These are phyloP conservation scores for Paradendryphiella salina DNA, from an alignment of 2,329 filamentous ascomycete genomes.

Conservation along the genomic window DNA sequence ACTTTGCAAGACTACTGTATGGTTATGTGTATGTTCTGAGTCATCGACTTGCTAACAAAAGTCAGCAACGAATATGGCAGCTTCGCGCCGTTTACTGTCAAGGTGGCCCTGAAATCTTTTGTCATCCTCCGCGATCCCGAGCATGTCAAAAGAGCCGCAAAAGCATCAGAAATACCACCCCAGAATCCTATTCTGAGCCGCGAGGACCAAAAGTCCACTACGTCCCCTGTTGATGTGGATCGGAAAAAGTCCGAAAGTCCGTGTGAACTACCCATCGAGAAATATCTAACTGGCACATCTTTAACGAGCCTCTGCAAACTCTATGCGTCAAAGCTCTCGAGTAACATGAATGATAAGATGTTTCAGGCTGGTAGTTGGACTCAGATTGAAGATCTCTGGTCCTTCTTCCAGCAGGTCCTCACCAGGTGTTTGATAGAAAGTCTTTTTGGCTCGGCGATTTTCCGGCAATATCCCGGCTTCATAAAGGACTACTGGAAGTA, in stretches of 20 bases:
- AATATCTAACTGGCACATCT: constrained; percentile 21
- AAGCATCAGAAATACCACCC: constrained; percentile 2
- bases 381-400: constrained; percentile 38
- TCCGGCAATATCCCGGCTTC: constrained; percentile 32
- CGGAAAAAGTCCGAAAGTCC: background rate
- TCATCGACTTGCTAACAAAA: constrained; percentile 4
- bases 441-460: constrained; percentile 30
- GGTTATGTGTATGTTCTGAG: background rate
- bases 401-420: constrained; percentile 35
- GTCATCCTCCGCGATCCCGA: constrained; percentile 27
- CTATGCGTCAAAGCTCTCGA: constrained; percentile 27
- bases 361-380: constrained; percentile 37
- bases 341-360: constrained; percentile 37
- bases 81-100: constrained; percentile 30
- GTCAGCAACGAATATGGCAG: constrained; percentile 30
- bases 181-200: background rate
- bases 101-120: constrained; percentile 24
- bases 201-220: background rate
- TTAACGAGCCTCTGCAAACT: constrained; percentile 16
- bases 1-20: constrained; percentile 34
- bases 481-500: constrained; percentile 36
- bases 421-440: constrained; percentile 30
- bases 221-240: too few relatives aligned
- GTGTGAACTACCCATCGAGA: constrained; percentile 11
- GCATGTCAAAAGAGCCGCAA: constrained; percentile 25